These are phyloP conservation scores for Graphilbum ipis-grandicollis DNA, from an alignment of 2,329 filamentous ascomycete species.

Conservation along the genomic window DNA sequence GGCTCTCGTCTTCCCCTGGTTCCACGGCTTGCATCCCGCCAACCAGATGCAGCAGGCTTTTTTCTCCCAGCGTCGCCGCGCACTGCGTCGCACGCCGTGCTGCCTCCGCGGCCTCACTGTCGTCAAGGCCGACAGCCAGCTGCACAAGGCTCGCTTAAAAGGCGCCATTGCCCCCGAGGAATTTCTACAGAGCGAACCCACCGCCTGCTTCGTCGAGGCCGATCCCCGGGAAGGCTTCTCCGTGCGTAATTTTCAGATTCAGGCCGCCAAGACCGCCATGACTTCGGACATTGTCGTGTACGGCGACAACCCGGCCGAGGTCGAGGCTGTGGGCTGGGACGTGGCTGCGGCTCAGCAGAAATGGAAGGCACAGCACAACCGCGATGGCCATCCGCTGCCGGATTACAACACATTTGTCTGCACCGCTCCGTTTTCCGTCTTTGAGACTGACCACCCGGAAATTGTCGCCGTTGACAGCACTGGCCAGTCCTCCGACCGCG, in stretches of 20 bases:
- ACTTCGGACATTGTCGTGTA: slow-evolving; percentile 90
- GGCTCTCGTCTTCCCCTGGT: slow-evolving; percentile 83
- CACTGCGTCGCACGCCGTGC: slow-evolving; percentile 51
- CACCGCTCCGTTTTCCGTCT: slow-evolving; percentile 44
- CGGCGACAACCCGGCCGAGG: slow-evolving; percentile 48
- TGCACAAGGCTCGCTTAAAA: slow-evolving; percentile 60
- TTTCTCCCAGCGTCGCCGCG: slow-evolving; percentile 62
- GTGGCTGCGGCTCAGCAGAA: slow-evolving; percentile 61
- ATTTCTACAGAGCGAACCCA: slow-evolving; percentile 38
- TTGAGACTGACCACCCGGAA: slow-evolving; percentile 52
- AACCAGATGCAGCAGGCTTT: slow-evolving; percentile 84
- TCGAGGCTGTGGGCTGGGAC: slow-evolving; percentile 46
- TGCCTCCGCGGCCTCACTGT: slow-evolving; percentile 70
- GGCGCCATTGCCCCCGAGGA: slow-evolving; percentile 74
- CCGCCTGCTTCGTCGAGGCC: slow-evolving; percentile 55
- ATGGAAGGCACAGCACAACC: slow-evolving; percentile 51
- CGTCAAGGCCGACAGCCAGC: slow-evolving; percentile 75
- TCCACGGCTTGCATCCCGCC: slow-evolving; percentile 77
- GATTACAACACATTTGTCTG: slow-evolving; percentile 75
- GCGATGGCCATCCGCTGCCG: slow-evolving; percentile 34
- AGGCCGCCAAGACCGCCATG: slow-evolving; percentile 71
- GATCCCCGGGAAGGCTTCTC: slow-evolving; percentile 87
- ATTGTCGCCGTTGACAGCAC: slow-evolving; percentile 60
- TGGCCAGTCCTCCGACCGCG: slow-evolving; percentile 55
- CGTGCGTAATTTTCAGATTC: slow-evolving; percentile 93